Conservation (phyloP, 1,284 basidiomycete species). For the Marasmius tenuissimus region DNA sequence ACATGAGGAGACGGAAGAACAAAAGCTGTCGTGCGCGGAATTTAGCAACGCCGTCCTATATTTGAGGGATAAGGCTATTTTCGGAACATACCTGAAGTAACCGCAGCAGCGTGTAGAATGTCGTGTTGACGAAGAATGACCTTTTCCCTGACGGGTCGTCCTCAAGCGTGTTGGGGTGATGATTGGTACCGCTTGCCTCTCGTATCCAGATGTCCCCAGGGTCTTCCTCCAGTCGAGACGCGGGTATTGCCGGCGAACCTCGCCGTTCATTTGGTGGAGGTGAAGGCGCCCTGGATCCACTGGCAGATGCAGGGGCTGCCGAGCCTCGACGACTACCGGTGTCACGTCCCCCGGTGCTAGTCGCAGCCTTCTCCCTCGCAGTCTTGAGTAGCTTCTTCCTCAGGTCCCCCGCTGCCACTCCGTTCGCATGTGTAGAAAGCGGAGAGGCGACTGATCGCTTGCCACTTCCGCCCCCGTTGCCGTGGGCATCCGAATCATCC, state of each 20-base stretch:
- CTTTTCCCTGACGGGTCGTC: conserved; percentile 20
- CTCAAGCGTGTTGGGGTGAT: conserved; percentile 11
- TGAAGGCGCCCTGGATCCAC: conserved; percentile 39
- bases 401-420: conserved; percentile 66
- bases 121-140: conserved; percentile 91
- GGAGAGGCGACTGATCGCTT: conserved; percentile 44
- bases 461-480: conserved; percentile 43
- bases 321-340: conserved; percentile 17
- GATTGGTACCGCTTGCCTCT: conserved; percentile 40
- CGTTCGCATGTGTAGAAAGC: conserved; percentile 39
- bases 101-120: conserved; percentile 88
- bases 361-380: conserved; percentile 50
- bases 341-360: conserved; percentile 16
- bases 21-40: conserved; percentile 64
- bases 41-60: conserved; percentile 1
- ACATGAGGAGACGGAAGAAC: conserved; percentile 85
- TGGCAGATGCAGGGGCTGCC: conserved; percentile 30
- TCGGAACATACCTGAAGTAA: conserved; percentile 73
- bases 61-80: conserved; percentile 7
- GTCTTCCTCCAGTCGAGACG: conserved; percentile 22
- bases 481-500: conserved; percentile 44
- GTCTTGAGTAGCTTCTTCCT: conserved; percentile 79
- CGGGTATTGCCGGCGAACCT: conserved; percentile 26
- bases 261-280: conserved; percentile 28
- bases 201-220: conserved; percentile 60